Base-by-base conservation (phyloP, 116 monocot genomes). In the Thalassia testudinum region DNA sequence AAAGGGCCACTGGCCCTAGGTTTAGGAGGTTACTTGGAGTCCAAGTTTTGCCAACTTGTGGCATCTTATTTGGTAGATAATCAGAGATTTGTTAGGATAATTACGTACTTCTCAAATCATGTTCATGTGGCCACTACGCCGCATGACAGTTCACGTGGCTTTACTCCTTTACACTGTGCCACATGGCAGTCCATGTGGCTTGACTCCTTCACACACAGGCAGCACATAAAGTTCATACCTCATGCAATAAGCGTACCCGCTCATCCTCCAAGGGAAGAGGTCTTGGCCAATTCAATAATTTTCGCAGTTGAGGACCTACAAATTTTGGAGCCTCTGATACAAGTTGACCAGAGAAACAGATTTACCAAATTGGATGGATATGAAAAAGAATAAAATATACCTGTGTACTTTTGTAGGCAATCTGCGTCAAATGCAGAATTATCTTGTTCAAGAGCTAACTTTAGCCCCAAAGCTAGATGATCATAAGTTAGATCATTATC, bases 221-320 rank as follows among this genome's bases (percentile, higher is more conserved):
- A n/a, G n/a, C n/a, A n/a, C n/a, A n/a, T n/a, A 27, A 21, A 28
- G 11, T 30, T 30, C 27, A 15, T 68, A 86, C 92, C 87, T 95
- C 93, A 72, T 78, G 87, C 30, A 95, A 54, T 29, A 95, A 65
- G 34, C 87, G 83, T 5, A 83, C 65, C 13, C 93, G 74, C 66
- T 95, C 93, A 42, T 87, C 87, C 70, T 95, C 93, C 38, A 87
- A 47, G 23, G 87, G 93, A 66, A 95, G 83, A 56, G 74, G 65
- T 4, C 76, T 66, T 40, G 81, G 84, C 93, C 93, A 87, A 27
- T 95, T 84, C 48, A 95, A 53, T 45, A 95, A 56, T 27, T 84
- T 29, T 18, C 84, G 70, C 47, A 95, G 68, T 61, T 95, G 66
- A 52, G 71, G 66, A 50, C 93, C 93, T 93, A 55, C 55, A 16